phyloP scores from a whole-genome alignment of 352 stramenopile genomes.

The Globisporangium splendens region DNA sequence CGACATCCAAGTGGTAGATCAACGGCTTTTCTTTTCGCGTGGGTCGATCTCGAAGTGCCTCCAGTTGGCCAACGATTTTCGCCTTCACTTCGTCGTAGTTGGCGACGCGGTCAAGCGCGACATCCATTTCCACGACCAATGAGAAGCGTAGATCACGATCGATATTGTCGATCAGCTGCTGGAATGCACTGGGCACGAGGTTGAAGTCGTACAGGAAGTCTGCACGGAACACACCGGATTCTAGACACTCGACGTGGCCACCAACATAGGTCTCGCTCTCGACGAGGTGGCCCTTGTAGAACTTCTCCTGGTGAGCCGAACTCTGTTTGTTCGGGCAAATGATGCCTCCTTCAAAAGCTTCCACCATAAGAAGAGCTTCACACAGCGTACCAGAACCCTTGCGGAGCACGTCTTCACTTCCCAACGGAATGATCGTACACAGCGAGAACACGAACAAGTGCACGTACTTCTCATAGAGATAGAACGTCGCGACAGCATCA shows the following conservation, averaged over 20 bases:
- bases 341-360: slow-evolving; percentile 94
- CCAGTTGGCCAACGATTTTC: slow-evolving; percentile 92
- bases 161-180: slow-evolving; percentile 95
- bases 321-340: slow-evolving; percentile 99
- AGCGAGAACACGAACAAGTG: slow-evolving; percentile 99
- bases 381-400: slow-evolving; percentile 96
- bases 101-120: slow-evolving; percentile 86
- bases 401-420: slow-evolving; percentile 97
- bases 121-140: slow-evolving; percentile 91
- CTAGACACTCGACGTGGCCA: slow-evolving; percentile 98
- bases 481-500: slow-evolving; percentile 99
- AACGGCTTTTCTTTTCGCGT: slow-evolving; percentile 89
- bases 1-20: slow-evolving; percentile 99
- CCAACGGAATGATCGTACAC: slow-evolving; percentile 98
- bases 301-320: slow-evolving; percentile 64
- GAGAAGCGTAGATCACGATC: slow-evolving; percentile 97
- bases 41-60: slow-evolving; percentile 92
- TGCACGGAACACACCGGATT: slow-evolving; percentile 97
- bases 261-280: slow-evolving; percentile 99
- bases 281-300: slow-evolving; percentile 94
- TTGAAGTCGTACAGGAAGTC: slow-evolving; percentile 98
- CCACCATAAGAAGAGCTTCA: slow-evolving; percentile 98
- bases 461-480: slow-evolving; percentile 99
- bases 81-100: slow-evolving; percentile 86
- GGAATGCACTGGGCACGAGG: slow-evolving; percentile 91